phyloP scores from a whole-genome alignment of 2,329 filamentous ascomycete species.

The Diatrype stigma region DNA sequence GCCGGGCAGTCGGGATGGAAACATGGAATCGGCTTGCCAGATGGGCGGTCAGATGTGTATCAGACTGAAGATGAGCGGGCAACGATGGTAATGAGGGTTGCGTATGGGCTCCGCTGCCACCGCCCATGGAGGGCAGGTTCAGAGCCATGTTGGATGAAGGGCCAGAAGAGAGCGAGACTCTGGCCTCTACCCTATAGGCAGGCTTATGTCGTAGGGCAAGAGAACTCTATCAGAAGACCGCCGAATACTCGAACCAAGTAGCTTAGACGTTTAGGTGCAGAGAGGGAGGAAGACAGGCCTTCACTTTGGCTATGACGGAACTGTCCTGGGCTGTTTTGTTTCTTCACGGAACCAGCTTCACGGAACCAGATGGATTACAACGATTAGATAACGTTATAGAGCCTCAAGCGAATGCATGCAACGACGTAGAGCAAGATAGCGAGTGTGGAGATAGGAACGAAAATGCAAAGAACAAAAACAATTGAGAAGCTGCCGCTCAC shows the following conservation, averaged over 20 bases:
- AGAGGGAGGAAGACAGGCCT: neutral
- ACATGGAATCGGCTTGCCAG: constrained; percentile 90
- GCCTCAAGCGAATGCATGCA: neutral
- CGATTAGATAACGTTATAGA: neutral
- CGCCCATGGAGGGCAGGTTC: constrained; percentile 48
- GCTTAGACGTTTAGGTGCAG: neutral
- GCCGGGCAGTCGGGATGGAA: constrained; percentile 76
- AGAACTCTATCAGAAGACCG: constrained; percentile 10
- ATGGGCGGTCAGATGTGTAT: constrained; percentile 76
- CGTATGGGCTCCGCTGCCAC: constrained; percentile 61
- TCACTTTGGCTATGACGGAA: neutral
- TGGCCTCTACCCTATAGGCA: constrained; percentile 20
- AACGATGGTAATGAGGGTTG: constrained; percentile 86
- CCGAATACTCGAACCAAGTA: neutral
- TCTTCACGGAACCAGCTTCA: neutral
- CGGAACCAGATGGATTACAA: neutral
- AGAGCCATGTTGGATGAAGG: constrained; percentile 52
- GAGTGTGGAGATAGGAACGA: neutral
- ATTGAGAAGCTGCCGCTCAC: neutral
- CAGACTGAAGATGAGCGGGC: constrained; percentile 75
- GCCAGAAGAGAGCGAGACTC: constrained; percentile 13
- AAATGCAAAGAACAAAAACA: neutral
- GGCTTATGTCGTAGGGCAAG: constrained; percentile 3
- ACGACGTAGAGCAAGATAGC: neutral
- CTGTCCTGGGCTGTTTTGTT: neutral